phyloP scores from a whole-genome alignment of 1,139 yeast species.

The Yamadazyma atlantica region DNA sequence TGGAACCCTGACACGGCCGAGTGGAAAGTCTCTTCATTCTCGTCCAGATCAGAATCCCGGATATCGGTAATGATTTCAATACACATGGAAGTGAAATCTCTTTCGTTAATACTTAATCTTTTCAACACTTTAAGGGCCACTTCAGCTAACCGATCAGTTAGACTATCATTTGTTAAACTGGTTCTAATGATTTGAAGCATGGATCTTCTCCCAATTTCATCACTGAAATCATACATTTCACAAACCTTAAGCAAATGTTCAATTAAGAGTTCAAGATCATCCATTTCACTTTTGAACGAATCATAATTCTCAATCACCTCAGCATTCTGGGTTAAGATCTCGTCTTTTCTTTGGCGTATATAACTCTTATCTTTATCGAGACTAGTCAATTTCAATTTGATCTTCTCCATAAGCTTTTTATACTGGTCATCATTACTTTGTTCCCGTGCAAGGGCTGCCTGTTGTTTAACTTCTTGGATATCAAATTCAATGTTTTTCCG shows the following conservation, averaged over 20 bases:
- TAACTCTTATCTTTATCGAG: constrained; percentile 12
- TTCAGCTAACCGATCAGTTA: constrained; percentile 54
- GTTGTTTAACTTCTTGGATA: constrained; percentile 3
- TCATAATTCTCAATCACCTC: constrained; percentile 20
- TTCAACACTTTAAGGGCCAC: constrained; percentile 65
- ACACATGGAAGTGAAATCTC: constrained; percentile 80
- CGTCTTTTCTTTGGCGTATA: constrained; percentile 9
- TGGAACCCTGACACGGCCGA: constrained; percentile 51
- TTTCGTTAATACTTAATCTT: constrained; percentile 72
- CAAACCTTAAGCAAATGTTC: constrained; percentile 72
- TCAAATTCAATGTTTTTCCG: constrained; percentile 6
- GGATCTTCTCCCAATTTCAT: constrained; percentile 86
- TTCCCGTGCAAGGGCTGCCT: constrained; percentile 2
- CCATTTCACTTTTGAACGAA: constrained; percentile 32
- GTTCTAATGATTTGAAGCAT: constrained; percentile 73
- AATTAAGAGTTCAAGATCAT: constrained; percentile 71
- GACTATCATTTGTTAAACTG: constrained; percentile 52
- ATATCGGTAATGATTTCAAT: constrained; percentile 87
- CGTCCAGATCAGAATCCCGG: constrained; percentile 62
- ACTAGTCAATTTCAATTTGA: constrained; percentile 7
- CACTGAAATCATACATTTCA: constrained; percentile 78
- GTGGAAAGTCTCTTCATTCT: constrained; percentile 49
- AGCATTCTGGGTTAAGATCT: constrained; percentile 9
- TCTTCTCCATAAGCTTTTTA: neutral
- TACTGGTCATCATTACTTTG: constrained; percentile 4